phyloP scores from a whole-genome alignment of 257 asterid species.

The Cynanchum wilfordii region DNA sequence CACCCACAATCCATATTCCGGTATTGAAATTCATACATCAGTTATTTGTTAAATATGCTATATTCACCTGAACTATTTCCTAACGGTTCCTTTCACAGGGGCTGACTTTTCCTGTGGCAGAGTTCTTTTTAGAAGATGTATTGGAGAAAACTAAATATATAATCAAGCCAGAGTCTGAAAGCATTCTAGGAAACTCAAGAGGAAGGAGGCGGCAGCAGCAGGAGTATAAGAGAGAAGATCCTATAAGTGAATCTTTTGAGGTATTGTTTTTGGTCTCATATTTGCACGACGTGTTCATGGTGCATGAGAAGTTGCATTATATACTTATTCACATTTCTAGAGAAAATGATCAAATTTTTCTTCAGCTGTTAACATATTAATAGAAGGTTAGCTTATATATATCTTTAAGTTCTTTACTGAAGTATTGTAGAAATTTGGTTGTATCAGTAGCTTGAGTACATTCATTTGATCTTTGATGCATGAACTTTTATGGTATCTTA shows the following conservation, averaged over 20 bases:
- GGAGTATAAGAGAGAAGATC: constrained; percentile 57
- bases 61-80: constrained; percentile 11
- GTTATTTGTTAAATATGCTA: constrained; percentile 15
- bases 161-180: constrained; percentile 49
- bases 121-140: constrained; percentile 81
- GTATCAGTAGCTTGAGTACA: background rate
- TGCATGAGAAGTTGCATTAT: background rate
- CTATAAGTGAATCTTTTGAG: constrained; percentile 76
- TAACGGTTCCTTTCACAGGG: constrained; percentile 52
- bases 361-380: constrained; percentile 9
- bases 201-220: constrained; percentile 56
- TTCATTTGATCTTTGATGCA: background rate
- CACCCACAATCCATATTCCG: constrained; percentile 85
- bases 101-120: constrained; percentile 79
- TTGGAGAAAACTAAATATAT: constrained; percentile 67
- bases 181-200: constrained; percentile 55
- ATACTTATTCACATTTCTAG: background rate
- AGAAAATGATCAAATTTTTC: background rate
- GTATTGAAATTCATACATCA: constrained; percentile 36
- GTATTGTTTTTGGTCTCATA: constrained; percentile 33
- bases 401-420: too few relatives aligned
- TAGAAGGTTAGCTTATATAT: background rate
- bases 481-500: background rate
- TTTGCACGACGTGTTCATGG: background rate
- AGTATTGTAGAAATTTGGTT: background rate